Evolutionary conservation across 371 early-diverging fungal genomes (phyloP).

Genomic region (Chytridiales sp.): DNA sequence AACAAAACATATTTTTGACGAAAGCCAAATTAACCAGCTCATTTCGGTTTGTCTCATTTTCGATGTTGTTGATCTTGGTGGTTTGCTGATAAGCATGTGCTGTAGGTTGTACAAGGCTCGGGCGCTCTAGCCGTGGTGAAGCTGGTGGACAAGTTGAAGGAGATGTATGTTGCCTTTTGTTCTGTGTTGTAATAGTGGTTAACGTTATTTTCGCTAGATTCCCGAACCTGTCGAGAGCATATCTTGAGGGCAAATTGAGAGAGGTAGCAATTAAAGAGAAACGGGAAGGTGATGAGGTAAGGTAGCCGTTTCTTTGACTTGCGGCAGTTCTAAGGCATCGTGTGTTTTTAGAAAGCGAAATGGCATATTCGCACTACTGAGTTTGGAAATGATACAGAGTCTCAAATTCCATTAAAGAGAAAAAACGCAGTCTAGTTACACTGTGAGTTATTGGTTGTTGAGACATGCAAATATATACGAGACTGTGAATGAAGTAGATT

Average conservation of each 20-base stretch:
- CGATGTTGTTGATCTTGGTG: neutral
- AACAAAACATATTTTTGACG: constrained; percentile 13
- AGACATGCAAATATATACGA: constrained; percentile 9
- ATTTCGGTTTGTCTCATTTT: constrained; percentile 1
- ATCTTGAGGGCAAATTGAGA: constrained; percentile 15
- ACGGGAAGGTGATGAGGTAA: constrained; percentile 14
- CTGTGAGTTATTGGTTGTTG: constrained; percentile 50
- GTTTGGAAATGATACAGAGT: constrained; percentile 52
- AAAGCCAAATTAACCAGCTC: neutral
- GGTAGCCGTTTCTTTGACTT: neutral
- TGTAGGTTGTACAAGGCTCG: constrained; percentile 3
- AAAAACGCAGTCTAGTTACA: constrained; percentile 77
- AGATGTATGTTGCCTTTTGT: neutral
- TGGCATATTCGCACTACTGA: constrained; percentile 8
- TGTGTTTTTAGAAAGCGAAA: constrained; percentile 2
- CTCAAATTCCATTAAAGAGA: constrained; percentile 83
- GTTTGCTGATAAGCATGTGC: no score
- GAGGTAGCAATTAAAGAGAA: constrained; percentile 11
- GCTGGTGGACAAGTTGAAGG: constrained; percentile 8
- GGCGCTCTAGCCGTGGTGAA: neutral
- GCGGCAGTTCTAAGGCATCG: no score
- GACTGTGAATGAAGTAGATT: no score
- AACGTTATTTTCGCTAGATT: constrained; percentile 2
- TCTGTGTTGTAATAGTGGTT: neutral
- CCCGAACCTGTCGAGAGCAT: constrained; percentile 8